Evolutionary conservation across 2,329 filamentous ascomycete species (phyloP).

Genomic region (Cercospora canescens): DNA sequence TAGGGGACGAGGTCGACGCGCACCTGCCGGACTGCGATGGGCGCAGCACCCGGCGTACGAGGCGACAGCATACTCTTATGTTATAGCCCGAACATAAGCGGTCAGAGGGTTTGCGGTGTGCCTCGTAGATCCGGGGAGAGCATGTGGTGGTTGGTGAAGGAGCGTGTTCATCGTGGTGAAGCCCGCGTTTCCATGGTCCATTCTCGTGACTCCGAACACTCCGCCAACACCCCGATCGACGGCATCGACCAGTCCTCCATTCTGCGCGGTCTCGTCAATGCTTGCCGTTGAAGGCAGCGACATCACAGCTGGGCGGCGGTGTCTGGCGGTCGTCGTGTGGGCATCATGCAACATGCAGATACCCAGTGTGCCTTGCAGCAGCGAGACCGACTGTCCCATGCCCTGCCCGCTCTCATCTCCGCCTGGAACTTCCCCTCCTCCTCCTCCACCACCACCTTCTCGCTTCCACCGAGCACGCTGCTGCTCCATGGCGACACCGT

Average conservation of each 20-base stretch:
- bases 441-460: not conserved
- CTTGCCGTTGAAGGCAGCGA: not conserved
- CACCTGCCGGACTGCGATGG: not conserved
- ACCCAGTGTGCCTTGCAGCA: no score
- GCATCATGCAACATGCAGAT: not conserved
- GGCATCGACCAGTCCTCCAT: not conserved
- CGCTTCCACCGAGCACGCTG: not conserved
- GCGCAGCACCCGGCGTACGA: not conserved
- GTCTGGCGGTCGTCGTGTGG: not conserved
- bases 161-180: not conserved
- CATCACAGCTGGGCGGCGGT: not conserved
- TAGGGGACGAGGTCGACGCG: conserved; percentile 3
- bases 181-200: not conserved
- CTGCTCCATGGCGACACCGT: not conserved
- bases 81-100: conserved; percentile 11
- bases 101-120: not conserved
- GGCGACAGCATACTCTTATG: not conserved
- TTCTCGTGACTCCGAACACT: not conserved
- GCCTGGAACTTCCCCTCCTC: not conserved
- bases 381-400: not conserved
- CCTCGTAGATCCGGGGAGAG: not conserved
- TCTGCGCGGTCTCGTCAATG: not conserved
- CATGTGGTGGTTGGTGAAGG: not conserved
- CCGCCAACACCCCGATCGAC: not conserved
- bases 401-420: not conserved